Percentiles rank a stretch among this genome's conserved stretches.
Evolutionary conservation across 805 yeast species (phyloP).

Genomic region (Wilhelminamyces savonicus): DNA sequence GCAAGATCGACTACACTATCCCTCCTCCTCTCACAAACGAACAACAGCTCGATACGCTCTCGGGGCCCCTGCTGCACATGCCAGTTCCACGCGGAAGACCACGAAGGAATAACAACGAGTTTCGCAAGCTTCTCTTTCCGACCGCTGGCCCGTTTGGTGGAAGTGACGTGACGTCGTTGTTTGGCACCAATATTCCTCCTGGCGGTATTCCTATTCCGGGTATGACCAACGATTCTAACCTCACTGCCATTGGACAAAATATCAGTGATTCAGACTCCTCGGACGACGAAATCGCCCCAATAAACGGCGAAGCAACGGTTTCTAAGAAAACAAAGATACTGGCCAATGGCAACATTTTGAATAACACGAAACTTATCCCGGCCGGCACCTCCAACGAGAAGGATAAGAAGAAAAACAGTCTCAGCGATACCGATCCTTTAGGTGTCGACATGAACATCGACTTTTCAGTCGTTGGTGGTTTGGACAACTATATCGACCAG

Average conservation of each 20-base stretch:
- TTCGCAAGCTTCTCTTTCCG: constrained; percentile 70
- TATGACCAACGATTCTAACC: constrained; percentile 15
- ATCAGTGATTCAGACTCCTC: constrained; percentile 54
- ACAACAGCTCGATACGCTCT: constrained; percentile 15
- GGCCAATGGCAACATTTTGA: constrained; percentile 7
- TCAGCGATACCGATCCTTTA: constrained; percentile 89
- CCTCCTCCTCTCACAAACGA: constrained; percentile 71
- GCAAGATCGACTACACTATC: constrained; percentile 62
- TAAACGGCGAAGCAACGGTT: constrained; percentile 33
- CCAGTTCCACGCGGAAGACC: constrained; percentile 33
- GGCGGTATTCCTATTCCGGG: constrained; percentile 38
- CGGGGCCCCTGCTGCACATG: too few species aligned
- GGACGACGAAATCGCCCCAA: constrained; percentile 51
- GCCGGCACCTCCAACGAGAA: constrained; percentile 25
- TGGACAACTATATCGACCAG: constrained; percentile 84
- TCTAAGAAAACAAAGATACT: constrained; percentile 19
- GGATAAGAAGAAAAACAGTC: constrained; percentile 43
- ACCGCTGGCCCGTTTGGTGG: constrained; percentile 99
- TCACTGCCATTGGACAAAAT: constrained; percentile 29
- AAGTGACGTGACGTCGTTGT: constrained; percentile 79
- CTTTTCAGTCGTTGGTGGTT: constrained; percentile 83
- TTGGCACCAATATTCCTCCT: constrained; percentile 61
- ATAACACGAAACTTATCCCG: constrained; percentile 25
- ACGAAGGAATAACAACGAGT: constrained; percentile 35
- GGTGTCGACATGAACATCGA: constrained; percentile 86